Evolutionary conservation across 169 alveolate genomes (phyloP).

Genomic region (Babesia sp.): DNA sequence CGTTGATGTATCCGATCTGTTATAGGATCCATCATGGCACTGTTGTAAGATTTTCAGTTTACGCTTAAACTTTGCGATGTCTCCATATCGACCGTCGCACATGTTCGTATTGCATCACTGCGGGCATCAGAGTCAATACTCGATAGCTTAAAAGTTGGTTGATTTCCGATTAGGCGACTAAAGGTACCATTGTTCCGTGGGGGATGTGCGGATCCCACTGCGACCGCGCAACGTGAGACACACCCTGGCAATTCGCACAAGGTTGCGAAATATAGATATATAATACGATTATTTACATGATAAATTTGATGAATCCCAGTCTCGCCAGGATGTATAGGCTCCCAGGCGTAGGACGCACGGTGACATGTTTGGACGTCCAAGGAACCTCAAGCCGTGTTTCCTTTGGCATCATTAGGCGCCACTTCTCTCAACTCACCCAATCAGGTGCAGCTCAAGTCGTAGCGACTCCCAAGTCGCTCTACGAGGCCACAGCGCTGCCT

Average conservation of each 20-base stretch:
- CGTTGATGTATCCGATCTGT: constrained; percentile 44
- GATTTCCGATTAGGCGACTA: background rate
- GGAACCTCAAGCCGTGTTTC: background rate
- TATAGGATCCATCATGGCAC: background rate
- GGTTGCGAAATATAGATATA: too few relatives aligned
- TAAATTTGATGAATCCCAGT: background rate
- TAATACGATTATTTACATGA: background rate
- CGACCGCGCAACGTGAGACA: background rate
- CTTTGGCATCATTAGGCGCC: background rate
- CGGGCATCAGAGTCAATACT: too few relatives aligned
- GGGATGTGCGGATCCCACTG: constrained; percentile 1
- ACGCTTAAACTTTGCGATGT: too few relatives aligned
- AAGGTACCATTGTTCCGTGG: background rate
- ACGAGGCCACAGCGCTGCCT: constrained; percentile 48
- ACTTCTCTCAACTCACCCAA: constrained; percentile 11
- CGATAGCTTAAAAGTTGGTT: too few relatives aligned
- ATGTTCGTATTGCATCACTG: too few relatives aligned
- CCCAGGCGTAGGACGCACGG: constrained; percentile 9
- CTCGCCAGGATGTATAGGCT: constrained; percentile 2
- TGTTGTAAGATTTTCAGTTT: too few relatives aligned
- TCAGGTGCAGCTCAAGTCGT: too few relatives aligned
- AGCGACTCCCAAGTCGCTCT: constrained; percentile 27
- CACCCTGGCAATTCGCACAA: background rate
- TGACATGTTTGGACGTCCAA: background rate
- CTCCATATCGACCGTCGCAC: too few relatives aligned